Base-by-base conservation (phyloP, 2,329 filamentous ascomycete species). In the Ascochyta viciae-villosae region DNA sequence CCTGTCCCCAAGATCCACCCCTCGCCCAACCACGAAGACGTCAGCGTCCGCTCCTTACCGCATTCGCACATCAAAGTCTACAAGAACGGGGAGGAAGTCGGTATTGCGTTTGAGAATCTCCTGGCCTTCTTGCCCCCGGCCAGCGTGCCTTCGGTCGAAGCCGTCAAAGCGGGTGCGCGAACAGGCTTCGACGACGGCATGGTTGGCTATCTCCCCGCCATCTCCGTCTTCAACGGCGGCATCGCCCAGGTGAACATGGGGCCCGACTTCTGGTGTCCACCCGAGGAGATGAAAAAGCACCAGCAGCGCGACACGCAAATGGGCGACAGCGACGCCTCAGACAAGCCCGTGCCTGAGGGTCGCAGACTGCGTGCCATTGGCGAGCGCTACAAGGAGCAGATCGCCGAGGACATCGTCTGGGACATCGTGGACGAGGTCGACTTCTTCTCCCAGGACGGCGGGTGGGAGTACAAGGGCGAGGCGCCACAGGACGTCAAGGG, bases 371-470 rank as follows among this genome's bases (percentile, higher is more conserved):
- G 85, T 31, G 81, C 90, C 0, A 80, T 96, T 22, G 85, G 86
- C 7, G 90, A 96, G 59, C 86, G 95, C 29, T 98, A 92, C 76
- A 86, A 87, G 56, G 93, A 99, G 73, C 94, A 98, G 79, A 93
- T 99, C 58, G 92, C 89, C 13, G 95, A 99, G 77, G 95, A 99
- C 69, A 82, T 97, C 23, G 85, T 96, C 27, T 96, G 92, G 74
- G 95, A 99, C 75, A 85, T 99, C 49, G 83, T 98, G 29, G 95
- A 99, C 70, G 95, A 99, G 77, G 90, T 96, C 44, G 92, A 96
- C 78, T 95, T 91, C 78, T 96, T 87, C 88, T 83, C 88, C 74
- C 86, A 90, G 71, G 90, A 92, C 61, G 80, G 80, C 6, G 80
- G 78, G 6, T 80, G 75, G 67, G 68, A 73, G 41, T 77, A 76